These are phyloP conservation scores for Begonia peltatifolia DNA, from an alignment of 306 rosid genomes.

Conservation along the genomic window DNA sequence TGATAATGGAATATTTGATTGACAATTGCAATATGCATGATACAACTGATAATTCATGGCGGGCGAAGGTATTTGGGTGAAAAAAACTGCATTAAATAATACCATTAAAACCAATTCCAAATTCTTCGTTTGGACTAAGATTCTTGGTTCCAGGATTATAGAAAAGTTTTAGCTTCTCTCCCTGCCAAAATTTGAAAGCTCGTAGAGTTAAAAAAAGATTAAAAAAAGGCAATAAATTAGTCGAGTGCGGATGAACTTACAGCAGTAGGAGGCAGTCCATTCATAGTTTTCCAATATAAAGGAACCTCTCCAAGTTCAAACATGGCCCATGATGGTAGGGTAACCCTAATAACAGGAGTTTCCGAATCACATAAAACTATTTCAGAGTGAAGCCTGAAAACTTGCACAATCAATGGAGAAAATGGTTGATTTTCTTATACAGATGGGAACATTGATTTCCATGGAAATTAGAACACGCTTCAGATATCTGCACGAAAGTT, in stretches of 20 bases:
- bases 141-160: slow-evolving; percentile 65
- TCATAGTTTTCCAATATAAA: slow-evolving; percentile 85
- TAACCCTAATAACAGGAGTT: slow-evolving; percentile 25
- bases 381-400: neutral
- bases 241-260: slow-evolving; percentile 23
- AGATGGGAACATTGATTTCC: too few relatives aligned
- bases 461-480: neutral
- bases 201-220: neutral
- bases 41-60: neutral
- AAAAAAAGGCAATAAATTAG: neutral
- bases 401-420: neutral
- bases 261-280: slow-evolving; percentile 70
- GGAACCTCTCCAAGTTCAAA: slow-evolving; percentile 78
- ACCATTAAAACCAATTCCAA: slow-evolving; percentile 87
- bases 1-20: too few relatives aligned
- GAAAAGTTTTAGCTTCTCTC: slow-evolving; percentile 73
- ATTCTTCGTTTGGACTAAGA: slow-evolving; percentile 63
- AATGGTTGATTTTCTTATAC: neutral
- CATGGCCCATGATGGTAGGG: slow-evolving; percentile 80
- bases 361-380: neutral
- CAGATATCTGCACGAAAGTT: neutral
- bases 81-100: slow-evolving; percentile 5
- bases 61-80: too few relatives aligned
- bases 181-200: slow-evolving; percentile 34
- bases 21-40: too few relatives aligned